A percentile compares a stretch with the other conserved stretches of the same genome.
These are phyloP conservation scores for Ophiocordyceps sinensis DNA, from an alignment of 2,329 filamentous ascomycete species.

Conservation along the genomic window DNA sequence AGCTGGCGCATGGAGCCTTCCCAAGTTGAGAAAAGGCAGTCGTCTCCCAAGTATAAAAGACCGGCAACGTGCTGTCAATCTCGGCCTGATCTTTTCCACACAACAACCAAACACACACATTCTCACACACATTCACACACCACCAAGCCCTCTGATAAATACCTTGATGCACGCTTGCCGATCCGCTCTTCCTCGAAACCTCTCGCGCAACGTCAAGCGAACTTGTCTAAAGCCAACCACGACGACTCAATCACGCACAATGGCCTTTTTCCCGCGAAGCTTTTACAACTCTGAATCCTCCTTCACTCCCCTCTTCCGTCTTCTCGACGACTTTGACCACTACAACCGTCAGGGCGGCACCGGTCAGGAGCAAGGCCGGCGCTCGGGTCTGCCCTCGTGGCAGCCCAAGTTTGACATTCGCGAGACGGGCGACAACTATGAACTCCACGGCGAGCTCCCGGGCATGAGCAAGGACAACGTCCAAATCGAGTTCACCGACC, in stretches of 20 bases:
- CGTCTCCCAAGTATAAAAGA: slow-evolving; percentile 16
- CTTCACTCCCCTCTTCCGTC: slow-evolving; percentile 47
- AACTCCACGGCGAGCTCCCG: slow-evolving; percentile 68
- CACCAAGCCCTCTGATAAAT: slow-evolving; percentile 9
- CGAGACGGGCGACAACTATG: slow-evolving; percentile 53
- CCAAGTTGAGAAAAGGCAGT: slow-evolving; percentile 6
- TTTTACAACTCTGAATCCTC: slow-evolving; percentile 32
- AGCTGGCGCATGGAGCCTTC: slow-evolving; percentile 6
- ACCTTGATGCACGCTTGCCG: slow-evolving; percentile 10
- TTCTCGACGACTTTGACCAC: slow-evolving; percentile 49
- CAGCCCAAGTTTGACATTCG: slow-evolving; percentile 66
- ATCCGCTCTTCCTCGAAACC: slow-evolving; percentile 9
- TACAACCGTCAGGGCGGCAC: slow-evolving; percentile 28
- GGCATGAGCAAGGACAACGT: slow-evolving; percentile 62
- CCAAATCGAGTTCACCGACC: slow-evolving; percentile 65
- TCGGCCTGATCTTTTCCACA: too few species aligned
- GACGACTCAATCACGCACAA: slow-evolving; percentile 23
- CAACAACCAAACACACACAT: too few species aligned
- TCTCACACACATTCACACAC: too few species aligned
- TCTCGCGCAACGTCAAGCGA: slow-evolving; percentile 14
- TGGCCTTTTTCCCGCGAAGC: slow-evolving; percentile 45
- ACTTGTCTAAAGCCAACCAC: slow-evolving; percentile 8
- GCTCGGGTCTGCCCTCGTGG: slow-evolving; percentile 37
- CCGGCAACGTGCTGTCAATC: background rate
- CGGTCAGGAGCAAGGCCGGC: slow-evolving; percentile 11